Evolutionary conservation across 768 basidiomycete genomes (phyloP).

Genomic region (Russula sp.): DNA sequence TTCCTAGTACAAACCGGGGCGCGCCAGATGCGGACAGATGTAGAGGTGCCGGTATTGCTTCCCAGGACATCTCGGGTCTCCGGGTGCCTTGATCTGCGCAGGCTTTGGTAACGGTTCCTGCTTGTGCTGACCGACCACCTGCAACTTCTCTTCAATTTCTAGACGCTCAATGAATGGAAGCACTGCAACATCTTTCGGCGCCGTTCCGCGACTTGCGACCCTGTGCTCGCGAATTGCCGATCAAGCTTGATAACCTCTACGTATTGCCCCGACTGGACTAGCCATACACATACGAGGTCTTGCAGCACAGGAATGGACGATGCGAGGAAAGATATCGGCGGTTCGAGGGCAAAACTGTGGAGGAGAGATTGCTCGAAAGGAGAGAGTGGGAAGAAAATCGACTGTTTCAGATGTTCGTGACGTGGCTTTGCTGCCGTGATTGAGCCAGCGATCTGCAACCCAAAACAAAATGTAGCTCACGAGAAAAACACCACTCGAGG

Average conservation of each 20-base stretch:
- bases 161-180: slow-evolving; percentile 28
- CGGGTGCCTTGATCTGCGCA: not conserved
- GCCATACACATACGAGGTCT: slow-evolving; percentile 72
- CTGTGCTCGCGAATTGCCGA: slow-evolving; percentile 45
- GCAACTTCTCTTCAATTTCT: too few relatives aligned
- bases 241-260: slow-evolving; percentile 30
- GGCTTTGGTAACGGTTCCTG: too few relatives aligned
- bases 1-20: slow-evolving; percentile 18
- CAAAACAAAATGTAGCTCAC: slow-evolving; percentile 39
- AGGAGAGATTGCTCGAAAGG: slow-evolving; percentile 56
- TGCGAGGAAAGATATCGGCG: slow-evolving; percentile 38
- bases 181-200: slow-evolving; percentile 57
- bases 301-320: slow-evolving; percentile 55
- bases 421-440: slow-evolving; percentile 29
- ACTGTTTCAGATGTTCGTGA: slow-evolving; percentile 46
- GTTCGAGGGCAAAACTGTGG: slow-evolving; percentile 29
- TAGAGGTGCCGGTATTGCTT: slow-evolving; percentile 37
- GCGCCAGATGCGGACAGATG: slow-evolving; percentile 21
- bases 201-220: slow-evolving; percentile 38
- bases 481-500: slow-evolving; percentile 60
- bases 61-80: slow-evolving; percentile 59
- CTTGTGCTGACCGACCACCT: too few relatives aligned
- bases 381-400: slow-evolving; percentile 29
- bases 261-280: slow-evolving; percentile 66
- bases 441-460: not conserved